Evolutionary conservation across 371 early-diverging fungal genomes (phyloP), one percentile per base, ranked within the genome.

Genomic region (Mucor velutinosus): DNA sequence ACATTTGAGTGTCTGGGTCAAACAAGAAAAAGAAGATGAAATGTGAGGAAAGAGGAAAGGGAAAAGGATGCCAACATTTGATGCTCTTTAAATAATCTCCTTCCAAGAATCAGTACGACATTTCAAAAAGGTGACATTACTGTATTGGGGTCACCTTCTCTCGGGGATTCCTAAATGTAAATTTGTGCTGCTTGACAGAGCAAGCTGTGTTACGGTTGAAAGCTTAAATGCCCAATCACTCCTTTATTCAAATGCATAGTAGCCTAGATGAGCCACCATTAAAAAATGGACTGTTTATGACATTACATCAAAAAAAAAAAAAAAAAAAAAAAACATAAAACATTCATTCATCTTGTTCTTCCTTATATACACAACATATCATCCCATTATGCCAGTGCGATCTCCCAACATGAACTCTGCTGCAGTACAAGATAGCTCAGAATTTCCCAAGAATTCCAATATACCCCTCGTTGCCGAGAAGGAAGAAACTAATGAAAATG

Each of bases 401-500:
- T 66, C 66, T 27, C 66, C 66, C 14, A 66, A 58, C 4, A 51
- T 68, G 33, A 68, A 56, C 21, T 8, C 63, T 21, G 17, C 63
- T 39, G 58, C 37, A 12, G 58, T 47, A 14, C 58, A 62, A 37
- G 43, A 62, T 2, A 27, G 19, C 32, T 7, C n/a, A n/a, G 17
- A 27, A 12, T 25, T 43, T 8, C 33, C 47, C 35, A 47, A 51
- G 33, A 33, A 11, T 15, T 27, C 39, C 23, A 25, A 23, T 27
- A 25, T 41, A 23, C 21, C 37, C 25, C 23, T 29, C 2, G 23
- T n/a, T 15, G 58, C 33, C 19, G 67, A 67, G 33, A 47, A 23
- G 15, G 76, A 76, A 23, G 76, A 76, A 47, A 70, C 71, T 7
- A 75, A 67, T 29, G 75, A 75, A 41, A 70, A 59, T 19, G 75